Percentiles rank a stretch among this genome's conserved stretches.
Conservation (phyloP, 2,329 filamentous ascomycete species). For the Alternaria sp. region DNA sequence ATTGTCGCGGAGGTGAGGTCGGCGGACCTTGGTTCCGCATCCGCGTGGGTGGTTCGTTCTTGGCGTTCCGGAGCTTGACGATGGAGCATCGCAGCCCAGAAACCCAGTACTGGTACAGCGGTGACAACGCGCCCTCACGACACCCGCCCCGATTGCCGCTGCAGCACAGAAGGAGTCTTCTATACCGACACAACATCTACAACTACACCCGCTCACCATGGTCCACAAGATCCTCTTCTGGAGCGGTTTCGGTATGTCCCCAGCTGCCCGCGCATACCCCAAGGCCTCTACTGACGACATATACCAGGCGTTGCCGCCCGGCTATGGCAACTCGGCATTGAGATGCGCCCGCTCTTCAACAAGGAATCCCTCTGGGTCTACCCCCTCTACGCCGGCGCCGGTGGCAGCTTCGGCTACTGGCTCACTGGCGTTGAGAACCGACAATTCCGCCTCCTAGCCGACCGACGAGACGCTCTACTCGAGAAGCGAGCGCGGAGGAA, state of each 20-base stretch:
- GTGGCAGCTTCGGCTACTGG: conserved; percentile 96
- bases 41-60: conserved; percentile 21
- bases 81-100: conserved; percentile 26
- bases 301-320: conserved; percentile 82
- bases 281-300: conserved; percentile 26
- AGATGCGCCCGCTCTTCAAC: conserved; percentile 95
- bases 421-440: conserved; percentile 85
- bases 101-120: conserved; percentile 25
- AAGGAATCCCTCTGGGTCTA: conserved; percentile 86
- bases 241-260: conserved; percentile 83
- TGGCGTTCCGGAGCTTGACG: conserved; percentile 14
- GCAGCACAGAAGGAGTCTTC: conserved; percentile 15
- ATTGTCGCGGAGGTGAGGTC: conserved; percentile 8
- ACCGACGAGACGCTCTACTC: conserved; percentile 79
- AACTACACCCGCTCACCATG: conserved; percentile 44
- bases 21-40: conserved; percentile 23
- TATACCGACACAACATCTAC: conserved; percentile 5
- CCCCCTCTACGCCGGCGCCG: conserved; percentile 83
- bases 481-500: conserved; percentile 87
- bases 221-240: conserved; percentile 75
- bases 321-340: conserved; percentile 96
- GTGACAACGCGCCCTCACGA: conserved; percentile 31
- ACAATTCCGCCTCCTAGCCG: conserved; percentile 76
- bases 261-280: conserved; percentile 18
- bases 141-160: conserved; percentile 20